A percentile compares a stretch with the other conserved stretches of the same genome.
These are phyloP conservation scores for Helianthus tuberosus DNA, from an alignment of 129 eudicot species.

Conservation along the genomic window DNA sequence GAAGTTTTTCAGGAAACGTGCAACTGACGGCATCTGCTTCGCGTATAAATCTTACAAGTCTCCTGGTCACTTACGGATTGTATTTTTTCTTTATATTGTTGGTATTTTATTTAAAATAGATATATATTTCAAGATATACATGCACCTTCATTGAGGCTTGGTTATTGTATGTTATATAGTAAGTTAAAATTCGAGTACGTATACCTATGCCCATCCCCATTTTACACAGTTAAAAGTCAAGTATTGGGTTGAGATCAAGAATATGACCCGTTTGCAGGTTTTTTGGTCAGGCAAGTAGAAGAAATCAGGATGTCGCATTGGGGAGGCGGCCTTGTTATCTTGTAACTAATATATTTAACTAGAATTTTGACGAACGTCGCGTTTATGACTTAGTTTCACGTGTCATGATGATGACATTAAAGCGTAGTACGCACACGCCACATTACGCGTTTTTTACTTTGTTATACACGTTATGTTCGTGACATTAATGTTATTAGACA, in stretches of 20 bases:
- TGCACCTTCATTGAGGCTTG: conserved; percentile 23
- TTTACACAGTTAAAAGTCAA: conserved; percentile 14
- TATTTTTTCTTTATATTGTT: conserved; percentile 31
- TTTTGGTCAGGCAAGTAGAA: conserved; percentile 5
- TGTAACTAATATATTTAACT: conserved; percentile 1
- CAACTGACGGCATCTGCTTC: conserved; percentile 81
- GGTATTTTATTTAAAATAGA: conserved; percentile 30
- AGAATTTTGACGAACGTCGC: too few relatives aligned
- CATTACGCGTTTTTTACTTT: too few relatives aligned
- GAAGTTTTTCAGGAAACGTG: conserved; percentile 81
- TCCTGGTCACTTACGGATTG: conserved; percentile 14
- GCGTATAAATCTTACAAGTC: conserved; percentile 26
- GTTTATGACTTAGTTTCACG: too few relatives aligned
- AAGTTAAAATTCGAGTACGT: conserved; percentile 37
- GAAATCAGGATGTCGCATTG: conserved; percentile 16
- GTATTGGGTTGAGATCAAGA: conserved; percentile 22
- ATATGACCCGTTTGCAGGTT: conserved; percentile 23
- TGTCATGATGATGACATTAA: too few relatives aligned
- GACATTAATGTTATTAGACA: too few relatives aligned
- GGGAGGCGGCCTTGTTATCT: conserved; percentile 8
- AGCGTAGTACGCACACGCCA: too few relatives aligned
- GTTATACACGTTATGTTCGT: too few relatives aligned
- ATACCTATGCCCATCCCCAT: conserved; percentile 10
- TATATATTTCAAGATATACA: conserved; percentile 11
- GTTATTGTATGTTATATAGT: conserved; percentile 35